Conservation (phyloP, 805 yeast genomes). For the Isabelozyma heimii region DNA sequence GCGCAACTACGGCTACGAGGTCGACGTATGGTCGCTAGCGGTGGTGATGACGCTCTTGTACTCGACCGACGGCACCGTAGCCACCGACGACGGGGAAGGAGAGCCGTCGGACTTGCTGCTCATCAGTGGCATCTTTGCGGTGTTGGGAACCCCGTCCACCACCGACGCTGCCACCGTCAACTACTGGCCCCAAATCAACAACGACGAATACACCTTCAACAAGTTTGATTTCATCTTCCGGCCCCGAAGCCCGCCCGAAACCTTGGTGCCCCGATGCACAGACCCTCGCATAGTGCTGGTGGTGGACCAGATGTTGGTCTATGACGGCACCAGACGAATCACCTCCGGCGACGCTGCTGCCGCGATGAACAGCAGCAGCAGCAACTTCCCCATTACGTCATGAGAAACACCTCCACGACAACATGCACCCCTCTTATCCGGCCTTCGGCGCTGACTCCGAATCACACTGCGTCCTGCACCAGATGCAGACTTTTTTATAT, state of each 20-base stretch:
- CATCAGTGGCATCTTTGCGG: slow-evolving; percentile 49
- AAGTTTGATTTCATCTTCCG: slow-evolving; percentile 18
- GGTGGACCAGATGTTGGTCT: slow-evolving; percentile 44
- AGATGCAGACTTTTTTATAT: no score
- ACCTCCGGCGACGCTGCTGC: no score
- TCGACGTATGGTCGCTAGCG: slow-evolving; percentile 76
- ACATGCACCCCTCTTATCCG: background rate
- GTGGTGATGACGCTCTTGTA: slow-evolving; percentile 56
- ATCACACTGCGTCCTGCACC: background rate
- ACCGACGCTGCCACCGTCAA: slow-evolving; percentile 8
- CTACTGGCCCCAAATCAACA: slow-evolving; percentile 37
- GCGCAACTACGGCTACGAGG: slow-evolving; percentile 47
- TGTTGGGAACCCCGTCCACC: slow-evolving; percentile 59
- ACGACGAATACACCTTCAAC: slow-evolving; percentile 25
- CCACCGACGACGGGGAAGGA: slow-evolving; percentile 24
- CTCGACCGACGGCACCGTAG: slow-evolving; percentile 25
- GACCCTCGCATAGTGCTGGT: slow-evolving; percentile 15
- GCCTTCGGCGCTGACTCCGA: background rate
- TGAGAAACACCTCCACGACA: background rate
- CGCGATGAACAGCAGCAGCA: no score
- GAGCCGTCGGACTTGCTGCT: slow-evolving; percentile 56
- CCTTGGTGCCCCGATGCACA: slow-evolving; percentile 14
- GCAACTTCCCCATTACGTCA: no score
- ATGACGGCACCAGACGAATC: slow-evolving; percentile 17
- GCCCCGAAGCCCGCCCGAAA: slow-evolving; percentile 3